Base-by-base conservation (phyloP, 139 green algal genomes). In the Coccomyxa sp. region DNA sequence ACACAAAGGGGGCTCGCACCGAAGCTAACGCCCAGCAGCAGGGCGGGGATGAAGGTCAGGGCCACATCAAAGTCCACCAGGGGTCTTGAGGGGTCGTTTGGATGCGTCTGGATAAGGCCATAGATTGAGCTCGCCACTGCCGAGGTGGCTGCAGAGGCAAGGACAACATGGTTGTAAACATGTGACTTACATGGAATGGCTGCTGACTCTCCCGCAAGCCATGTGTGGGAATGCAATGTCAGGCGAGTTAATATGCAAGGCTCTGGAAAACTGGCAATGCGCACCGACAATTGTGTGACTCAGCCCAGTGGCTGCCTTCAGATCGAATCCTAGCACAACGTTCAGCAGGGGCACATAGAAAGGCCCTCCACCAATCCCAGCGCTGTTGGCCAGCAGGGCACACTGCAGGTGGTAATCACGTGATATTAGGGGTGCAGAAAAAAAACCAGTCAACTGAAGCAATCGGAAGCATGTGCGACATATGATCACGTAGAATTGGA, bases 331-430 rank as follows among this genome's bases (percentile, higher is more conserved):
- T 17, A 88, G 76, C 16, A 85, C 81, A 1, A 77, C 31, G 15
- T 83, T 85, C 9, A 88, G 78, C 21, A 88, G 30, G 23, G 81
- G 81, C 0, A 88, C 31, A 38, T 85, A 88, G 57, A 88, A 83
- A 0, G 85, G 85, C 21, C 85, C 81, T 7, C 85, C 85, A 7
- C 84, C 84, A 74, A 87, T 81, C 25, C 84, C 84, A 30, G 84
- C 84, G 38, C 66, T 67, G 30, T 88, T 85, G 21, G 85, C 81
- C 31, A 85, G 38, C 21, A 83, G 30, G 1, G 85, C 85, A 82
- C 85, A 85, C 84, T 87, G 84, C 84, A 77, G 32, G 23, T 7
- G 38, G 38, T 51, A 51, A 51, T 7, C 38, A 51, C 38, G n/a
- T 51, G 38, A 7, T 51, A 51, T 11, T 3, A 51, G 3, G 7